Percentiles rank a stretch among this genome's conserved stretches.
These are phyloP conservation scores for Gyrodon lividus DNA, from an alignment of 768 basidiomycete species.

Conservation along the genomic window DNA sequence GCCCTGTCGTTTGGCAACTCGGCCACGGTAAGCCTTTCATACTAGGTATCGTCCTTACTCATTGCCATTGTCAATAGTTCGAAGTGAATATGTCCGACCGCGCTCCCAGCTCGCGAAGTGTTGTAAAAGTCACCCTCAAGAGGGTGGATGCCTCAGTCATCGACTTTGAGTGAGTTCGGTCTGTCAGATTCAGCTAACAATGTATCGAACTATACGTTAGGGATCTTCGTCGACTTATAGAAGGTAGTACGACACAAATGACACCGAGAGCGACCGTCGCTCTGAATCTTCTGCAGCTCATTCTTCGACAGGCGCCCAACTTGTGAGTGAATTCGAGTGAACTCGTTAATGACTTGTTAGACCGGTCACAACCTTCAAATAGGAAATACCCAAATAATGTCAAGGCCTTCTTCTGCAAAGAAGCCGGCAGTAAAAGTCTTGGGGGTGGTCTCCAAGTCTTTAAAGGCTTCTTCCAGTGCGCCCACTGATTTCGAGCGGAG, in stretches of 20 bases:
- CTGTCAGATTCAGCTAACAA: background rate
- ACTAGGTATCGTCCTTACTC: background rate
- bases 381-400: slow-evolving; percentile 48
- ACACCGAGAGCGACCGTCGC: slow-evolving; percentile 35
- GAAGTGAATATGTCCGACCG: slow-evolving; percentile 34
- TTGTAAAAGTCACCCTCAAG: slow-evolving; percentile 32
- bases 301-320: slow-evolving; percentile 48
- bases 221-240: slow-evolving; percentile 24
- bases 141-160: slow-evolving; percentile 40
- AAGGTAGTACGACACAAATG: slow-evolving; percentile 23
- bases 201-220: slow-evolving; percentile 7
- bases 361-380: background rate
- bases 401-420: slow-evolving; percentile 42
- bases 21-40: slow-evolving; percentile 24
- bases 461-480: slow-evolving; percentile 52
- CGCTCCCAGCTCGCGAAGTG: slow-evolving; percentile 25
- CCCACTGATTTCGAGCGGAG: background rate
- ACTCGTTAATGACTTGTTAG: background rate
- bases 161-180: slow-evolving; percentile 34
- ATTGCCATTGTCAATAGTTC: slow-evolving; percentile 28
- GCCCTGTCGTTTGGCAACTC: slow-evolving; percentile 32
- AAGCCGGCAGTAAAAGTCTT: slow-evolving; percentile 25
- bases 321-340: slow-evolving; percentile 32
- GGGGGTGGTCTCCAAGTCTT: slow-evolving; percentile 42
- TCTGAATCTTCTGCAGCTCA: slow-evolving; percentile 47